Conservation (phyloP, 345 rosid genomes). For the thale cress (Arabidopsis thaliana) region TAIR10.1 NC_003070.9:6553001-6553500, state of each 20-base stretch:
- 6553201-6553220: neutral
- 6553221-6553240: conserved; percentile 11
- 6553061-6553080: conserved; percentile 84
- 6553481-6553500: conserved; percentile 37
- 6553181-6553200: neutral
- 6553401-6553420: conserved; percentile 77
- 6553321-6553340: conserved; percentile 85
- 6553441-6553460: conserved; percentile 54
- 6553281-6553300: conserved; percentile 94
- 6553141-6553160: conserved; percentile 85
- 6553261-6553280: conserved; percentile 92
- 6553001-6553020: conserved; percentile 18
- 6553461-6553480: conserved; percentile 52
- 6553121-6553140: conserved; percentile 85
- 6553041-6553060: conserved; percentile 51
- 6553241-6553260: conserved; percentile 52
- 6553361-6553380: conserved; percentile 89
- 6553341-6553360: conserved; percentile 94
- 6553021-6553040: neutral
- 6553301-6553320: conserved; percentile 95
- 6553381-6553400: conserved; percentile 86
- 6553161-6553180: conserved; percentile 95
- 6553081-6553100: conserved; percentile 78
- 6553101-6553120: conserved; percentile 60
- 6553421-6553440: conserved; percentile 45